Evolutionary conservation across 768 basidiomycete species (phyloP), one percentile per base, ranked within the genome.

Genomic region (Neoboletus magnificus): DNA sequence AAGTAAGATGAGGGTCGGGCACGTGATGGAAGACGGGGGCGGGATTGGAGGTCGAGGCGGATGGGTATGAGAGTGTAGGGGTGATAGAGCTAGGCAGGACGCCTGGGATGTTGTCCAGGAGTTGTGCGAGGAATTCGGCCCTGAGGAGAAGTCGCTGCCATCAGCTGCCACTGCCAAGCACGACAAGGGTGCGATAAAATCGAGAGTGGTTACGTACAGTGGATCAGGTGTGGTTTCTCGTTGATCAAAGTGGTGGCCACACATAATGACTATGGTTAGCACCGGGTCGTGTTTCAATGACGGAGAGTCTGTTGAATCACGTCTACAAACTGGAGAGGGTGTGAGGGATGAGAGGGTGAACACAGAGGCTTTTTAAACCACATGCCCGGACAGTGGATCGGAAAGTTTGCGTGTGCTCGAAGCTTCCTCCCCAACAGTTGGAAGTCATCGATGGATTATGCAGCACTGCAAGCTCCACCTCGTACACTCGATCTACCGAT

Each of bases 61-160:
- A 18, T 9, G 29, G 25, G 1, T 29, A 22, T 18, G 35, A 27
- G 23, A 32, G 9, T 3, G 29, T 7, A 1, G 22, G 20, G 2
- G 20, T 32, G 18, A 42, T 18, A 6, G 37, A 27, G 4, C 5
- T 5, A 10, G 59, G 47, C 9, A 52, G 7, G 5, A 48, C 20
- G 2, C 44, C 54, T 0, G 56, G 46, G 23, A 50, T 46, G 46
- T 62, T 48, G 1, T 18, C 11, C 9, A 62, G 36, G 5, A 65
- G 35, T 16, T 42, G 60, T 0, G 63, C 60, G 2, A 65, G 36
- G 9, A 65, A 55, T 10, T 59, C 48, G 20, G 52, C 33, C 10
- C 63, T 65, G 47, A 36, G n/a, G 20, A 45, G 27, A 22, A 12
- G 35, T n/a, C n/a, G n/a, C n/a, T 27, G 29, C 2, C 4, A 10